Base-by-base conservation (phyloP, 768 basidiomycete genomes). In the Trametes gibbosa region DNA sequence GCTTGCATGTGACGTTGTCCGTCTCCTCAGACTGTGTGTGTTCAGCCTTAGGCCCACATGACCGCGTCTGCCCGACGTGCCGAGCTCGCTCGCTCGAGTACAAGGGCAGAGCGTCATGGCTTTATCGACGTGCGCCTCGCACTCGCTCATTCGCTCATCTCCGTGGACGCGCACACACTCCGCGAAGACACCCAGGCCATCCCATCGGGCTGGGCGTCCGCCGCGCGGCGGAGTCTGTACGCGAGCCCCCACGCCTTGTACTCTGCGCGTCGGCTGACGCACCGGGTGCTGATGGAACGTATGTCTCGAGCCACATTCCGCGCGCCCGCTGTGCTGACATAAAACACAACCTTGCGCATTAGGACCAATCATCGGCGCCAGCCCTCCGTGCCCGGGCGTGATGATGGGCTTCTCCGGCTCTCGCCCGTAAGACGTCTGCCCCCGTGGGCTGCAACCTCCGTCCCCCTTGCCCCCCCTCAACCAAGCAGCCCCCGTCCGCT, bases 321-420 rank as follows among this genome's bases (percentile, higher is more conserved):
- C 61, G 61, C 61, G 56, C 51, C 34, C 48, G 56, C 56, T 2
- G 25, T 61, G 64, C 64, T 65, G 64, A 65, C 64, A 53, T 63
- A 65, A 65, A 63, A 47, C 41, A 46, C 42, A 65, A 65, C 64
- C 50, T 55, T 65, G 58, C 34, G 43, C 25, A n/a, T 57, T 54
- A 37, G 35, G 60, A n/a, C 46, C n/a, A 60, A 58, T 61, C 59
- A 46, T 52, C 42, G 52, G 40, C 40, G 54, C 50, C 54, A 43
- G 29, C 24, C 46, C 55, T 47, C 48, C 39, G 53, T 35, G 34
- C 21, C 40, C 61, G 61, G 57, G 17, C 50, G 23, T 56, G 64
- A 39, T 55, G 49, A 39, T 55, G 49, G 40, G 21, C 59, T 58
- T 49, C 53, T 54, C 51, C 52, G 46, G 45, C 34, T 46, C 52